phyloP scores from a whole-genome alignment of 257 asterid species.

The Jasminum sambac region DNA sequence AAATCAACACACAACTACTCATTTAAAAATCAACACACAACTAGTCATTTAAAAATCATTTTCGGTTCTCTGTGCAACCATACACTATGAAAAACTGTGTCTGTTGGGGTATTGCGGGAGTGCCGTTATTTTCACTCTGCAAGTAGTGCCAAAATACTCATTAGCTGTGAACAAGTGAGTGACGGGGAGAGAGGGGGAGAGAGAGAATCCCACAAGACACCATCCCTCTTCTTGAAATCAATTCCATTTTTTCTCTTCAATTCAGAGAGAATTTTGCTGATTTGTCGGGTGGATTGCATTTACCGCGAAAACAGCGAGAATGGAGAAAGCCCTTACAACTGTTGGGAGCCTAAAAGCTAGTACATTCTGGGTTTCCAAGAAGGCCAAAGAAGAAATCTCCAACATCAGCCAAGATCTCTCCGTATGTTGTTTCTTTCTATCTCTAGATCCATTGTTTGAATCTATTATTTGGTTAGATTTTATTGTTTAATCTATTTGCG shows the following conservation, averaged over 20 bases:
- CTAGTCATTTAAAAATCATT: too few relatives aligned
- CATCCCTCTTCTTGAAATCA: not conserved
- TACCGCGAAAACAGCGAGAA: not conserved
- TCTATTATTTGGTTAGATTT: not conserved
- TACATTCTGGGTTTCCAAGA: conserved; percentile 90
- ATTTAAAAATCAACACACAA: too few relatives aligned
- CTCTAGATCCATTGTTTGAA: not conserved
- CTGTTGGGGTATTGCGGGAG: conserved; percentile 11
- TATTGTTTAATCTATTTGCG: not conserved
- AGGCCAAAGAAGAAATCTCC: conserved; percentile 92
- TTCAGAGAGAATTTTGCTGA: not conserved
- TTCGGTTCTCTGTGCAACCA: too few relatives aligned
- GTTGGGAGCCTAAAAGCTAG: conserved; percentile 83
- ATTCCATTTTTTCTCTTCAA: not conserved
- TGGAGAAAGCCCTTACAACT: conserved; percentile 90
- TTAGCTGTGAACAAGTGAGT: conserved; percentile 3
- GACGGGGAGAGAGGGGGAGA: not conserved
- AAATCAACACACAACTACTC: too few relatives aligned
- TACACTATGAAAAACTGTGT: too few relatives aligned
- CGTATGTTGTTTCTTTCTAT: conserved; percentile 34
- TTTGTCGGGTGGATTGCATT: not conserved
- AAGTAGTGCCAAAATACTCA: conserved; percentile 30
- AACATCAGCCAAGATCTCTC: conserved; percentile 83
- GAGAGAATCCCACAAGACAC: not conserved
- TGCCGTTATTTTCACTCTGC: conserved; percentile 40